phyloP scores from a whole-genome alignment of 208 protist species.

The Angomonas deanei region DNA sequence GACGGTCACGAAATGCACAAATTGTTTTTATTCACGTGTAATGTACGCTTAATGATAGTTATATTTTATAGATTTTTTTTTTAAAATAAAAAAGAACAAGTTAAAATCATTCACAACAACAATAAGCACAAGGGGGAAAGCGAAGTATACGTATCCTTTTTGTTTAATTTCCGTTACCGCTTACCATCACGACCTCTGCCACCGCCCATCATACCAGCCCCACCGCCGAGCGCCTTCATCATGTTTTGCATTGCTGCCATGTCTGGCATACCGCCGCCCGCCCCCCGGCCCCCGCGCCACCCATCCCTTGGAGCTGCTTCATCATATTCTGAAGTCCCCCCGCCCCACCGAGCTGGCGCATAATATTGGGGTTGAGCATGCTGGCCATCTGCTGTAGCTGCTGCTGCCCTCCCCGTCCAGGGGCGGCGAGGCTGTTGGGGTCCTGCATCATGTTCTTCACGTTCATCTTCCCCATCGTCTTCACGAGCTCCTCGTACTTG shows the following conservation, averaged over 20 bases:
- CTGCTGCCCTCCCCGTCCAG: conserved; percentile 45
- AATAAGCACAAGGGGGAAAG: too few relatives aligned
- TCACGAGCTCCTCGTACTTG: conserved; percentile 88
- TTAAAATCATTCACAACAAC: neutral
- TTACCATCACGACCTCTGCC: neutral
- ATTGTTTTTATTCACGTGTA: neutral
- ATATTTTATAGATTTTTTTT: too few relatives aligned
- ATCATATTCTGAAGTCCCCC: conserved; percentile 85
- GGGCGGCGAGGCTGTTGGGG: conserved; percentile 38
- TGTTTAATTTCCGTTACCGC: too few relatives aligned
- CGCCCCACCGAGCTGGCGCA: conserved; percentile 80
- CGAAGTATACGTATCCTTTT: too few relatives aligned
- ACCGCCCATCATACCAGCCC: conserved; percentile 20
- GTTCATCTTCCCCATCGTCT: conserved; percentile 89
- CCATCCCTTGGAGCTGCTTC: conserved; percentile 63
- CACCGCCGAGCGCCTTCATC: conserved; percentile 38
- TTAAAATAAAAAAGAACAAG: too few relatives aligned
- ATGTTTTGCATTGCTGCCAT: conserved; percentile 42
- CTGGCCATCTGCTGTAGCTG: conserved; percentile 61
- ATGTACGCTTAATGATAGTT: too few relatives aligned
- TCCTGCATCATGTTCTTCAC: conserved; percentile 87
- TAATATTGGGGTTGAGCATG: conserved; percentile 80
- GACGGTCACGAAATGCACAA: neutral
- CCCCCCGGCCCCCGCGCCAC: conserved; percentile 23
- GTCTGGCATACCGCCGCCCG: conserved; percentile 33